Base-by-base conservation (phyloP, 352 stramenopile species). In the Blastocystis sp. region DNA sequence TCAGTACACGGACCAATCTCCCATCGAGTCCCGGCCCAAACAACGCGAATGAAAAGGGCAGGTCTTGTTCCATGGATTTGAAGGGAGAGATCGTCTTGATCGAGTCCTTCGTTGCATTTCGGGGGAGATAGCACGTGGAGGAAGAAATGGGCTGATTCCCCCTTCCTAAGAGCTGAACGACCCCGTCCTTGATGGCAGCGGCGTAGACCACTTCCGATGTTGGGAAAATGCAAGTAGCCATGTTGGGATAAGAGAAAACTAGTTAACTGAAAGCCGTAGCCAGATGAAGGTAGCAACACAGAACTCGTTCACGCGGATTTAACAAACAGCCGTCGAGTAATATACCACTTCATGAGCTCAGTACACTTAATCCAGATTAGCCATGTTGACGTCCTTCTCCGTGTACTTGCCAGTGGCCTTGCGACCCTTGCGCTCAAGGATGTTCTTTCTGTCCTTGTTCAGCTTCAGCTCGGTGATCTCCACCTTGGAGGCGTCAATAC, bases 381-480 rank as follows among this genome's bases (percentile, higher is more conserved):
- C 89, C 48, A 56, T 56, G 48, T 56, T 56, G 19, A 90, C 78
- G 34, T 87, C 62, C 56, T 86, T 66, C 1, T 71, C 88, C 40
- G 88, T 78, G 64, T 89, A 82, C 28, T 81, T 89, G 62, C 52
- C 71, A 67, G 79, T 89, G 70, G 94, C 94, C 90, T 97, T 34
- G 62, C 23, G 34, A 66, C 11, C 96, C 93, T 99, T 99, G 92
- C 96, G 95, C 91, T 98, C 96, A 76, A 99, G 92, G 89, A 98
- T 96, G 88, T 96, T 96, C 92, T 98, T 98, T 91, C 97, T 95
- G 91, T 98, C 95, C 94, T 99, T 99, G 94, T 99, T 95, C 88
- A 99, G 94, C 94, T 99, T 99, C 88, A 99, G 92, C 92, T 99
- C 99, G 89, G 96, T 98, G 92, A 99, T 99, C 74, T 84, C 74